Percentiles rank a stretch among this genome's conserved stretches.
Conservation (phyloP, 345 rosid genomes). For the Populus davidiana region DNA sequence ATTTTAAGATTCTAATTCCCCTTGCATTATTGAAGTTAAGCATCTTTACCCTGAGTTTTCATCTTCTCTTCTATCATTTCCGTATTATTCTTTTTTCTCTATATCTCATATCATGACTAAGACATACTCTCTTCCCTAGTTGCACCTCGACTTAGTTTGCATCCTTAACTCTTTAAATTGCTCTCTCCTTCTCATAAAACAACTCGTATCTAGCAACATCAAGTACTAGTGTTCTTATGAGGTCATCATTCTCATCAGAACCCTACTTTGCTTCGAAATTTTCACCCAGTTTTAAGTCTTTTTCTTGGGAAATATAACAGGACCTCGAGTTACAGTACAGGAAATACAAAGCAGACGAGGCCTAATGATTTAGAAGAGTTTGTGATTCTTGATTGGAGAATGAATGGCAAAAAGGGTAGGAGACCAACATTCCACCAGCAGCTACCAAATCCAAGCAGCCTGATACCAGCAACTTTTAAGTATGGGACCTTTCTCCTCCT, state of each 20-base stretch:
- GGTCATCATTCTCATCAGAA: background rate
- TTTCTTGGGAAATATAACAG: constrained; percentile 1
- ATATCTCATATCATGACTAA: constrained; percentile 30
- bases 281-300: background rate
- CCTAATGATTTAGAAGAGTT: constrained; percentile 12
- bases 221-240: background rate
- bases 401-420: constrained; percentile 59
- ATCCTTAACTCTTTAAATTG: constrained; percentile 27
- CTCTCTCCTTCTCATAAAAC: constrained; percentile 3
- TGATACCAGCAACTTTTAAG: constrained; percentile 10
- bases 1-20: constrained; percentile 47
- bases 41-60: constrained; percentile 50
- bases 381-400: constrained; percentile 37
- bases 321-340: constrained; percentile 12
- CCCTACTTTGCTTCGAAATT: background rate
- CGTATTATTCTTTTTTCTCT: constrained; percentile 32
- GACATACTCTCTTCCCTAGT: constrained; percentile 38
- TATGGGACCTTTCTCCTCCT: constrained; percentile 25
- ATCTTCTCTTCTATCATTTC: constrained; percentile 45
- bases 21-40: constrained; percentile 51
- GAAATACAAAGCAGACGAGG: constrained; percentile 15
- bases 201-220: constrained; percentile 6
- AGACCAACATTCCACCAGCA: constrained; percentile 36
- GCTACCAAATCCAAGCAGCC: constrained; percentile 25
- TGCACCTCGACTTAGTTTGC: constrained; percentile 29